Evolutionary conservation across 225 moss, liverwort and hornwort species (phyloP).

Genomic region (Asterella californica): DNA sequence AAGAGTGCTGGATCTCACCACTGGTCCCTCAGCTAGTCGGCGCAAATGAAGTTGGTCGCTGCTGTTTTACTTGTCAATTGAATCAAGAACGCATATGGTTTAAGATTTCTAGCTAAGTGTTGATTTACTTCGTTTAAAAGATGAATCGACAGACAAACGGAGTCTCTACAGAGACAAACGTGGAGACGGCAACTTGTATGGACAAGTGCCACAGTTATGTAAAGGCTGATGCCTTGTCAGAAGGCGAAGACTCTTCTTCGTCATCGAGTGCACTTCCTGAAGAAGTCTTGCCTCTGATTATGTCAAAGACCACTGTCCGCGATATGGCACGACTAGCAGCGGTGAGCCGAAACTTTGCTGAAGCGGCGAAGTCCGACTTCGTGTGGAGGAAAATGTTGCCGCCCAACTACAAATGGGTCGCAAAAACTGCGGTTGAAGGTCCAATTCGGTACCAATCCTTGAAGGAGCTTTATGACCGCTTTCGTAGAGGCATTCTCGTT

Average conservation of each 20-base stretch:
- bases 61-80: too few species aligned
- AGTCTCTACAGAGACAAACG: too few species aligned
- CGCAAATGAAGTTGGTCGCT: too few species aligned
- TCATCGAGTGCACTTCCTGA: background rate
- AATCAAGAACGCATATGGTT: too few species aligned
- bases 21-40: too few species aligned
- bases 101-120: too few species aligned
- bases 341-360: background rate
- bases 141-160: too few species aligned
- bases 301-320: conserved; percentile 12
- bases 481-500: conserved; percentile 1
- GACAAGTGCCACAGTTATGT: too few species aligned
- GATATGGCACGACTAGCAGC: background rate
- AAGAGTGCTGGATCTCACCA: too few species aligned
- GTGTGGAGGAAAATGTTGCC: conserved; percentile 14
- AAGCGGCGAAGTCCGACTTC: conserved; percentile 5
- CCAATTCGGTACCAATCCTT: background rate
- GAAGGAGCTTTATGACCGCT: conserved; percentile 10
- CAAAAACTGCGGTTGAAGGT: background rate
- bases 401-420: background rate
- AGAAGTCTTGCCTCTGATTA: conserved; percentile 2
- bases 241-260: background rate
- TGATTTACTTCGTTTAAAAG: too few species aligned
- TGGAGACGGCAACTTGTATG: too few species aligned
- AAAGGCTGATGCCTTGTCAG: background rate